These are phyloP conservation scores for Hyphopichia fennica DNA, from an alignment of 1,139 yeast species.

Conservation along the genomic window DNA sequence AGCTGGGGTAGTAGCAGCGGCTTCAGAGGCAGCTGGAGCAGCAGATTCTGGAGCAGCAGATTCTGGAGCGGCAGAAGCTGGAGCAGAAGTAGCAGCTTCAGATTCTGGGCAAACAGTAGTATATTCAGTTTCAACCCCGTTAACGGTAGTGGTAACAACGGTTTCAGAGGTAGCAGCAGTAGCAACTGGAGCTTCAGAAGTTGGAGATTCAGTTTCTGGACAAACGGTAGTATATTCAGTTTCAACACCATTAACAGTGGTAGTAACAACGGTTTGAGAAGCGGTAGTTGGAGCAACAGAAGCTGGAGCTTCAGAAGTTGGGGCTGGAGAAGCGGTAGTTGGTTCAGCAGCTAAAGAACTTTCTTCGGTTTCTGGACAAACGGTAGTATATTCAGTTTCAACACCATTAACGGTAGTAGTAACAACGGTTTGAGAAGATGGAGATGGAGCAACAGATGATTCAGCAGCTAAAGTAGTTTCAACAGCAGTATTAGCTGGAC, in stretches of 20 bases:
- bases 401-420: conserved; percentile 23
- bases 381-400: conserved; percentile 48
- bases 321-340: conserved; percentile 8
- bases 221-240: conserved; percentile 53
- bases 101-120: conserved; percentile 51
- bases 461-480: conserved; percentile 39
- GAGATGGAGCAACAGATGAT: conserved; percentile 26
- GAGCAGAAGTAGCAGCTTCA: conserved; percentile 8
- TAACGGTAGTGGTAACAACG: conserved; percentile 40
- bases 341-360: too few relatives aligned
- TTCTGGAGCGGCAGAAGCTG: conserved; percentile 18
- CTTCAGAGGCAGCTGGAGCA: conserved; percentile 12
- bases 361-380: conserved; percentile 38
- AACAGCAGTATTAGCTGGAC: conserved; percentile 14
- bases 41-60: conserved; percentile 17
- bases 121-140: conserved; percentile 44
- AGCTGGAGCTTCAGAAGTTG: conserved; percentile 1
- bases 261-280: conserved; percentile 33
- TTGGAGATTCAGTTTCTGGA: conserved; percentile 26
- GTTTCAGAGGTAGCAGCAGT: conserved; percentile 15
- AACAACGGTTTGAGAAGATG: neutral
- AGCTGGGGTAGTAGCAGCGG: conserved; percentile 23
- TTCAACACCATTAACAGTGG: conserved; percentile 40
- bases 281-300: conserved; percentile 11
- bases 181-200: conserved; percentile 12